phyloP scores from a whole-genome alignment of 108 stramenopile species.

The Hondaea fermentalgiana region DNA sequence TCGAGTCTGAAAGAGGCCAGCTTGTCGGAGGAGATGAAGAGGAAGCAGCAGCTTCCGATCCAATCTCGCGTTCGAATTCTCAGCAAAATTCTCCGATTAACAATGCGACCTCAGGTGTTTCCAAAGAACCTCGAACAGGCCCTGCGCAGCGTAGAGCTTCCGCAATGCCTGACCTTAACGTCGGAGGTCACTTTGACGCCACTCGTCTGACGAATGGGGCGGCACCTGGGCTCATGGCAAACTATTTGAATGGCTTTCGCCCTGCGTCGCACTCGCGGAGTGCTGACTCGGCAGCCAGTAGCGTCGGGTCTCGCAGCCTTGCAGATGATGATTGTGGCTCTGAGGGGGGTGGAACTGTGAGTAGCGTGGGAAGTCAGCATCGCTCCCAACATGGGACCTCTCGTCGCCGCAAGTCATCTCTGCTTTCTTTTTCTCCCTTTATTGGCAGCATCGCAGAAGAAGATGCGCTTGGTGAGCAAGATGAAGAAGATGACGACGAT shows the following conservation, averaged over 20 bases:
- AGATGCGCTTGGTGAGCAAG: not conserved
- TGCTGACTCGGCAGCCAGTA: no score
- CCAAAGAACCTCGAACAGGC: no score
- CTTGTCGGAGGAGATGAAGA: no score
- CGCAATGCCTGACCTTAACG: not conserved
- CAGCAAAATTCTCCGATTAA: no score
- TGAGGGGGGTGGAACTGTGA: no score
- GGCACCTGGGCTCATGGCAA: not conserved
- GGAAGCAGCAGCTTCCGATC: no score
- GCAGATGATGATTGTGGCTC: not conserved
- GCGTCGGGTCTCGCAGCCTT: no score
- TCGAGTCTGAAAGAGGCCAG: not conserved
- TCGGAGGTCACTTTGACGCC: not conserved
- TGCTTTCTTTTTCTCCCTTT: not conserved
- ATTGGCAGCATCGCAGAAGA: not conserved
- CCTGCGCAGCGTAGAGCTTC: not conserved
- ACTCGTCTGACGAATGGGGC: not conserved
- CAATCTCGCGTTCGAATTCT: no score
- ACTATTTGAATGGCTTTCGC: not conserved
- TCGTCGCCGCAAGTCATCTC: not conserved
- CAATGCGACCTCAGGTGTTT: no score
- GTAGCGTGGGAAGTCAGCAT: no score
- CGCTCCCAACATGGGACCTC: not conserved
- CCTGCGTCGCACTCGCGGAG: no score
- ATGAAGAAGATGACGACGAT: not conserved